Base-by-base conservation (phyloP, 1,284 basidiomycete genomes). In the Caloboletus inedulis region DNA sequence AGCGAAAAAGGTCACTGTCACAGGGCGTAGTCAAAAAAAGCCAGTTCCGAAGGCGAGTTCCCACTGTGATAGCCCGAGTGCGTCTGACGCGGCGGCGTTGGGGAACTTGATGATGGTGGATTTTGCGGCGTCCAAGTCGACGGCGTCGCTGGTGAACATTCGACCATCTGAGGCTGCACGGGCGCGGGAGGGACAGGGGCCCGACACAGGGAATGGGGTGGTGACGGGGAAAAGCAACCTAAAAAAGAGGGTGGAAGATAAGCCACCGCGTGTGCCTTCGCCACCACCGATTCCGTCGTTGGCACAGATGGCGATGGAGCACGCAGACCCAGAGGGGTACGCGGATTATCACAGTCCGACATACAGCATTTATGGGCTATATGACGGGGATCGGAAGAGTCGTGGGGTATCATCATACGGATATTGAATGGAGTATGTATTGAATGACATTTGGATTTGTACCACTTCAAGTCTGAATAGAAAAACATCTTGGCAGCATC, bases 321-420 rank as follows among this genome's bases (percentile, higher is more conserved):
- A 86, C 56, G 68, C 72, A 3, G 80, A n/a, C n/a, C n/a, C n/a
- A n/a, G n/a, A n/a, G n/a, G n/a, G n/a, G n/a, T n/a, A 85, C 54
- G 76, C 79, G 2, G 80, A 81, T 37, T 89, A 90, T 57, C 75
- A 81, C 57, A 89, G 88, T 61, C 87, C 88, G 21, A 90, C 88
- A 4, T 90, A 90, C 59, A 90, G 88, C 64, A 81, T 90, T 52
- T 90, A 85, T 61, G 84, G 84, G 41, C 60, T 89, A 59, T 90
- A 89, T 61, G 83, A 82, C 52, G 73, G 70, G 18, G 82, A 85
- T 52, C 72, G 80, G 62, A 87, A 81, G 72, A 84, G 82, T 56
- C 71, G 73, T 41, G 65, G 62, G 2, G 61, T 65, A n/a, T n/a
- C n/a, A 43, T 72, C 65, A 9, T 69, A 56, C 21, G 69, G 65